A percentile compares a stretch with the other conserved stretches of the same genome.
phyloP scores from a whole-genome alignment of 2,329 filamentous ascomycete species.

The Cordyceps farinosa region DNA sequence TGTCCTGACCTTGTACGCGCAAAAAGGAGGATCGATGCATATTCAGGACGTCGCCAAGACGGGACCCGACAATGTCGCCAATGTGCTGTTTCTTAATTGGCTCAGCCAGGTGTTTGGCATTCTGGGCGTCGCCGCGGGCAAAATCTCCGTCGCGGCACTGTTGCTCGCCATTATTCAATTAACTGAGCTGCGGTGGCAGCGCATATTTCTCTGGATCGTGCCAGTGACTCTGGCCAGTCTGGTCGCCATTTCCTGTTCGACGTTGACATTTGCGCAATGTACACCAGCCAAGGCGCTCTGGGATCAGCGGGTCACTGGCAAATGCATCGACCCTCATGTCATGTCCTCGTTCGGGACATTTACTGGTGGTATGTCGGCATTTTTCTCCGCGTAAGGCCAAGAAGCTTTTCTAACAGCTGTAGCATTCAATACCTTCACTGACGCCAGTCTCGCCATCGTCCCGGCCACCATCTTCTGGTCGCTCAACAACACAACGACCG shows the following conservation, averaged over 20 bases:
- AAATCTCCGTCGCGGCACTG: conserved; percentile 23
- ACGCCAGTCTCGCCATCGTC: conserved; percentile 24
- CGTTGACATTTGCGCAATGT: conserved; percentile 24
- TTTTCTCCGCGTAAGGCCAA: no score
- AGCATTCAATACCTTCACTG: conserved; percentile 25
- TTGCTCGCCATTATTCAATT: conserved; percentile 22
- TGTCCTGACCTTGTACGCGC: conserved; percentile 21
- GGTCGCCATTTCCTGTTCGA: conserved; percentile 23
- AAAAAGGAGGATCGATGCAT: conserved; percentile 21
- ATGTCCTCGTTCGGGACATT: conserved; percentile 22
- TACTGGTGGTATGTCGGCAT: conserved; percentile 20
- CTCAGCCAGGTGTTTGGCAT: conserved; percentile 23
- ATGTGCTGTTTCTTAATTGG: conserved; percentile 23
- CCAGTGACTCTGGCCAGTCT: conserved; percentile 21
- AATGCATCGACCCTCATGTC: conserved; percentile 22
- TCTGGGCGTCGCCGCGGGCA: conserved; percentile 23
- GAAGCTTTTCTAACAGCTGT: background rate
- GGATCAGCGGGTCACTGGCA: conserved; percentile 21
- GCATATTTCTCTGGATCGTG: conserved; percentile 23
- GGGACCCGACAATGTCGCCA: conserved; percentile 23
- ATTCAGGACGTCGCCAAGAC: conserved; percentile 20
- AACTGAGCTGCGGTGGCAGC: conserved; percentile 23
- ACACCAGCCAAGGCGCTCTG: conserved; percentile 22
- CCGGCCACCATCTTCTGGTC: conserved; percentile 54
- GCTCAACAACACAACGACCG: conserved; percentile 72